Base-by-base conservation (phyloP, 1,139 yeast genomes). In the Kurtzmaniella quercitrusa region DNA sequence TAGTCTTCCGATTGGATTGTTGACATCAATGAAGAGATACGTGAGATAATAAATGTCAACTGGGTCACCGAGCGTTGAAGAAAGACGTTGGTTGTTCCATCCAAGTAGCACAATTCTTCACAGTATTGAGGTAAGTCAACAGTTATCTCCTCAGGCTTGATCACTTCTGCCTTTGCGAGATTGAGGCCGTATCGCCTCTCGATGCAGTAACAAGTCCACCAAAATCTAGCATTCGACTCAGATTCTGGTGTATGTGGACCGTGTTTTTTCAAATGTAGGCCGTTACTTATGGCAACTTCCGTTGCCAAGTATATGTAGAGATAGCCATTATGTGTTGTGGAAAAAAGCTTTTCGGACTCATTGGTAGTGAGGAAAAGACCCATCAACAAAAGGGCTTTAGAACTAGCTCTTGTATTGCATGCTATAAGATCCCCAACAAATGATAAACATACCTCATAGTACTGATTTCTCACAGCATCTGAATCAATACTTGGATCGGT, bases 141-240 rank as follows among this genome's bases (percentile, higher is more conserved):
- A 6, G 55, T 47, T 1, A 53, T 51, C 30, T 46, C 49, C 23
- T 40, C 43, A 6, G 45, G 47, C 23, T 44, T 46, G 30, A 26
- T 45, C 2, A 49, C 38, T 17, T 50, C 54, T 11, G 45, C 42
- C 23, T 49, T 51, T 4, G 55, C 56, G 12, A 53, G 37, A 38
- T 52, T 53, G 5, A 53, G 41, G 1, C 56, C 57, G 33, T 47
- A 45, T 23, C 55, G 32, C 36, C 56, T 39, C 38, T 53, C 57
- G 43, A 53, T 46, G 8, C 53, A 44, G 39, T 53, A 53, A 39
- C 54, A 50, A 2, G 56, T 50, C 57, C 57, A 53, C 55, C 55
- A 53, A 20, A 51, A 36, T 23, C 57, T 40, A 34, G 46, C 50
- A 15, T 36, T 44, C 32, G 49, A 42, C 41, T 51, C 56, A 32